Percentiles rank a stretch among this genome's conserved stretches.
These are phyloP conservation scores for Phytomonas sp. DNA, from an alignment of 208 protist species.

Conservation along the genomic window DNA sequence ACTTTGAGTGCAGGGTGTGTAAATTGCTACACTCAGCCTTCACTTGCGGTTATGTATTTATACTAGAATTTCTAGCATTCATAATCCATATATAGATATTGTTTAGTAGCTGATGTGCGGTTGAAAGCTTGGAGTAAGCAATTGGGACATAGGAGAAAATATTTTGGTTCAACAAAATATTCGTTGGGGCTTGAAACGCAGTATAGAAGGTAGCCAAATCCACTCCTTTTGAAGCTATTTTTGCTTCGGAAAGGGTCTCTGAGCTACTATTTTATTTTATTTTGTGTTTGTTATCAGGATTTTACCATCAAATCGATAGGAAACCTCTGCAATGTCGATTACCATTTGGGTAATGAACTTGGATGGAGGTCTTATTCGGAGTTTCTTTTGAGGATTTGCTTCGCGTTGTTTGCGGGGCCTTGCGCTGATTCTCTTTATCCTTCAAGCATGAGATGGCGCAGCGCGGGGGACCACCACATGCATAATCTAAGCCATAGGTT, in stretches of 20 bases:
- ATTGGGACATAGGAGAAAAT: background rate
- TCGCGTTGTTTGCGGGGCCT: background rate
- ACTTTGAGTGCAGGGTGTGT: background rate
- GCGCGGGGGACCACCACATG: no score
- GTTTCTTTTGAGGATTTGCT: background rate
- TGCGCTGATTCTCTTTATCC: background rate
- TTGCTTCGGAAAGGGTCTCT: background rate
- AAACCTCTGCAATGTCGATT: background rate
- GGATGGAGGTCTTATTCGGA: background rate
- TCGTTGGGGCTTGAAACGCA: background rate
- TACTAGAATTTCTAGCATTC: background rate
- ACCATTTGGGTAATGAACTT: background rate
- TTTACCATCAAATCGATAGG: background rate
- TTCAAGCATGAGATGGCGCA: no score
- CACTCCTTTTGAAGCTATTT: background rate
- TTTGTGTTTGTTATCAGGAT: background rate
- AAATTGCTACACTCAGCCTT: background rate
- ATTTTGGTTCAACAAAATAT: background rate
- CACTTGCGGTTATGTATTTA: background rate
- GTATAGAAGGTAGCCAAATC: background rate
- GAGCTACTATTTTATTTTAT: background rate
- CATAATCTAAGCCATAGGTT: no score
- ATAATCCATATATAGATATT: background rate
- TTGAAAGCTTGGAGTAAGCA: background rate
- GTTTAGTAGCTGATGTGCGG: background rate